Percentiles rank a stretch among this genome's conserved stretches.
These are phyloP conservation scores for Ambrosiella xylebori DNA, from an alignment of 2,329 filamentous ascomycete genomes.

Conservation along the genomic window DNA sequence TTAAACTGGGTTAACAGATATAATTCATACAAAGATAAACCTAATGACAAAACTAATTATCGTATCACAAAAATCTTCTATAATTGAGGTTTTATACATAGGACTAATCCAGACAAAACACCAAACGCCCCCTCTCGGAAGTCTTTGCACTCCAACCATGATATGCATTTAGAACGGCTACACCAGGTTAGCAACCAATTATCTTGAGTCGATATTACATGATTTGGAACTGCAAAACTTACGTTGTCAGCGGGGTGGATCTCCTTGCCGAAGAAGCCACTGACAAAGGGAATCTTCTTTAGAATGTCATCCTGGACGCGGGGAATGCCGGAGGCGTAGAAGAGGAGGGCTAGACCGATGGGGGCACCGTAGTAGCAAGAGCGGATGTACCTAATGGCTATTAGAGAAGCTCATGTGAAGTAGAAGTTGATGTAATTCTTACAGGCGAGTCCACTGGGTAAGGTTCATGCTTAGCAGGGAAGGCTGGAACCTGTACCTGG, in stretches of 20 bases:
- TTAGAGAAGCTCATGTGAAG: neutral
- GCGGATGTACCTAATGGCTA: constrained; percentile 19
- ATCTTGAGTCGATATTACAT: neutral
- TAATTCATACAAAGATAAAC: neutral
- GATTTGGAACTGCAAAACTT: neutral
- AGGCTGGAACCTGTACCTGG: constrained; percentile 42
- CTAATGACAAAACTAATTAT: neutral
- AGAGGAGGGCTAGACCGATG: constrained; percentile 39
- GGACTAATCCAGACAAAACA: neutral
- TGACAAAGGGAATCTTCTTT: constrained; percentile 24
- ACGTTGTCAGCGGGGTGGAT: constrained; percentile 13
- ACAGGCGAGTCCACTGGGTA: constrained; percentile 32
- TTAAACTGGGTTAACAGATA: neutral
- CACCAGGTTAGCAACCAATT: neutral
- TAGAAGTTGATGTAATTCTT: constrained; percentile 21
- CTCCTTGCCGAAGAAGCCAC: constrained; percentile 3
- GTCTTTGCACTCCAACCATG: neutral
- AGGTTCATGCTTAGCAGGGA: constrained; percentile 36
- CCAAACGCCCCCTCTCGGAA: neutral
- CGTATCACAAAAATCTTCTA: neutral
- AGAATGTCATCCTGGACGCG: constrained; percentile 42
- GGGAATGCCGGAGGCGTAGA: constrained; percentile 45
- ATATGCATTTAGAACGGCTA: constrained; percentile 16
- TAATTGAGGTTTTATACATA: constrained; percentile 11
- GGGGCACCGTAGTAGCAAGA: constrained; percentile 39